These are phyloP conservation scores for Isoetes taiwanensis DNA, from an alignment of 75 land plant genomes.

Conservation along the genomic window DNA sequence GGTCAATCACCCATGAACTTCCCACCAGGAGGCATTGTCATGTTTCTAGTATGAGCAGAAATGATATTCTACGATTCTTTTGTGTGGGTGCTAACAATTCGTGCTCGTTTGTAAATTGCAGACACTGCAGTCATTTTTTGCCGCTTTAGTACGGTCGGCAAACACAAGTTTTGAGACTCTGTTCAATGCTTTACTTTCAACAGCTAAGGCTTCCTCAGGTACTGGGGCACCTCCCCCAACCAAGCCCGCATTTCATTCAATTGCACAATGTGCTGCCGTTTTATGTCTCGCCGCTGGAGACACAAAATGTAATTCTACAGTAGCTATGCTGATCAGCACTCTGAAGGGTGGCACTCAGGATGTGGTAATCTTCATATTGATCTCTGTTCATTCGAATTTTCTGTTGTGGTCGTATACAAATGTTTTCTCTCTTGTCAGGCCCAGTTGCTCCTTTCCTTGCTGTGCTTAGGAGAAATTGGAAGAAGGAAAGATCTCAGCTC, in stretches of 20 bases:
- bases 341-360: conserved; percentile 42
- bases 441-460: conserved; percentile 53
- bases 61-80: too few species aligned
- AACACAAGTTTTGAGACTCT: conserved; percentile 79
- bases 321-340: conserved; percentile 64
- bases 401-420: not conserved
- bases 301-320: conserved; percentile 73
- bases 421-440: conserved; percentile 13
- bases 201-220: conserved; percentile 64
- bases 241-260: conserved; percentile 83
- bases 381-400: not conserved
- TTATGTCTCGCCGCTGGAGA: conserved; percentile 96
- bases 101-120: too few species aligned
- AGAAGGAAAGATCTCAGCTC: conserved; percentile 81
- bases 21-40: too few species aligned
- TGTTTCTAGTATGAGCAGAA: too few species aligned
- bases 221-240: conserved; percentile 64
- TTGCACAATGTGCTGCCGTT: conserved; percentile 95
- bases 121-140: conserved; percentile 83
- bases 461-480: conserved; percentile 94
- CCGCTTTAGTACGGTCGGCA: conserved; percentile 63
- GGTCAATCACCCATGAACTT: too few species aligned
- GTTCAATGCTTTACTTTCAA: conserved; percentile 78
- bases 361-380: not conserved
- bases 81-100: too few species aligned